Evolutionary conservation across 2,329 filamentous ascomycete genomes (phyloP).

Genomic region (Fusarium marasasianum): DNA sequence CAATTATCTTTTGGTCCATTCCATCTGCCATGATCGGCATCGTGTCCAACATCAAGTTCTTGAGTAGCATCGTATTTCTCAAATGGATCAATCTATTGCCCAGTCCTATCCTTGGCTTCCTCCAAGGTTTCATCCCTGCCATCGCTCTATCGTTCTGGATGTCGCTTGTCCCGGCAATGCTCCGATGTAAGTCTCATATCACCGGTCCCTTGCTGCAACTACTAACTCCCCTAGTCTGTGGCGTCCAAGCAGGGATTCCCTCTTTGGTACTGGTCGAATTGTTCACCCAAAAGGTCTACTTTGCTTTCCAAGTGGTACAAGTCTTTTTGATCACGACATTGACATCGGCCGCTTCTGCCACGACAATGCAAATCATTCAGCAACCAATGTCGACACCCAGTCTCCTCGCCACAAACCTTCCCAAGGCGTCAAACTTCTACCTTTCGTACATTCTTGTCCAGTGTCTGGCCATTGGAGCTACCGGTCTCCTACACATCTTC

Average conservation of each 20-base stretch:
- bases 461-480: conserved; percentile 80
- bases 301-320: conserved; percentile 88
- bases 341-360: conserved; percentile 79
- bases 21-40: conserved; percentile 82
- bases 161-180: conserved; percentile 83
- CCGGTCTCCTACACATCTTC: conserved; percentile 74
- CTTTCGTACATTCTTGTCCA: conserved; percentile 94
- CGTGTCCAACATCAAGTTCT: conserved; percentile 83
- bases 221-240: conserved; percentile 65
- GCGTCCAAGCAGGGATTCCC: conserved; percentile 81
- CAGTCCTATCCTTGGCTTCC: conserved; percentile 75
- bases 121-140: conserved; percentile 85
- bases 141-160: conserved; percentile 84
- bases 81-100: conserved; percentile 79
- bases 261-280: conserved; percentile 84
- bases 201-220: not conserved
- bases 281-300: conserved; percentile 91
- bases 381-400: conserved; percentile 69
- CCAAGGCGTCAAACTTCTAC: conserved; percentile 91
- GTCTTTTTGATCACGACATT: conserved; percentile 90
- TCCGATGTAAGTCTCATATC: conserved; percentile 61
- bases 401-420: conserved; percentile 78
- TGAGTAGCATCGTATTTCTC: conserved; percentile 74
- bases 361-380: conserved; percentile 69
- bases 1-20: conserved; percentile 88